Evolutionary conservation across 2,329 filamentous ascomycete species (phyloP), one percentile per base, ranked within the genome.

Genomic region (Sordariomycetes sp.): DNA sequence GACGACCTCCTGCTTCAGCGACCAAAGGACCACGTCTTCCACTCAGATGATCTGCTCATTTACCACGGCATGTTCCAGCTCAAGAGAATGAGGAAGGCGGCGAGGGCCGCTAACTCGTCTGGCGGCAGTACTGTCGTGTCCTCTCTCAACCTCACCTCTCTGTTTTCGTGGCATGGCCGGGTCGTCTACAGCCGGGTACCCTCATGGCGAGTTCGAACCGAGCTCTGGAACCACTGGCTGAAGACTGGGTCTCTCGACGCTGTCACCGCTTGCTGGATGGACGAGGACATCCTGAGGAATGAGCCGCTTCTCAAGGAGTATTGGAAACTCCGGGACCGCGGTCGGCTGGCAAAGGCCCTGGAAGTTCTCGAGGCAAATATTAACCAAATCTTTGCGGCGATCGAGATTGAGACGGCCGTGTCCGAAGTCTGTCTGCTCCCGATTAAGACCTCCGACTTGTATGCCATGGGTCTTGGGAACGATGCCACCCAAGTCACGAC

Each of bases 151-250:
- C 62, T 58, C 24, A 57, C 60, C 37, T 62, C 64, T 2, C 55
- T 66, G 55, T 53, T 64, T n/a, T 60, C 63, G 2, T 65, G 65
- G 65, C 62, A 60, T 46, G 65, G 64, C 54, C 67, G 61, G 58
- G 59, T 64, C 35, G 64, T 70, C 11, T 69, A 69, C 59, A 64
- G 65, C 2, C 71, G 64, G 1, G 64, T 77, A 0, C 76, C 76
- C 0, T 79, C 77, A 8, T 76, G 75, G 60, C 72, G 68, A 54
- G 71, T 77, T 54, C 70, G 77, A n/a, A 77, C 75, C 1, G 68
- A 74, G 60, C 71, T 79, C 48, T 79, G 77, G 77, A 75, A 75
- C 59, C 69, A 71, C 16, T 79, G 77, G 77, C 74, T 77, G 55
- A 72, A 74, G 24, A 70, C 70, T 1, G 69, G 68, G 34, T 71